Evolutionary conservation across 2,329 filamentous ascomycete genomes (phyloP).

Genomic region (Xylaria sp.): DNA sequence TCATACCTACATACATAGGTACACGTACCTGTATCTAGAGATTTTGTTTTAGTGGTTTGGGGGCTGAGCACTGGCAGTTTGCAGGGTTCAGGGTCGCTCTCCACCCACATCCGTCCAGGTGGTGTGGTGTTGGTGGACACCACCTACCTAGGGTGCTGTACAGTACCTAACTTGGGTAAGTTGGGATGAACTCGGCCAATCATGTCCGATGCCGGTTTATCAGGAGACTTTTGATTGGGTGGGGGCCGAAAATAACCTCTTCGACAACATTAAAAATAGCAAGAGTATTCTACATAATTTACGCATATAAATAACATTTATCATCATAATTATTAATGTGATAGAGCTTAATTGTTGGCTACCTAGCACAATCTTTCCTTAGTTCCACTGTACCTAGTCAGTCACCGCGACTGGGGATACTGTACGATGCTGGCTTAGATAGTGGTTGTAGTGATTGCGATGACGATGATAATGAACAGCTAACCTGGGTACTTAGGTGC

Average conservation of each 20-base stretch:
- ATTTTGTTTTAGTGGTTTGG: slow-evolving; percentile 8
- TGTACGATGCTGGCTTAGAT: slow-evolving; percentile 10
- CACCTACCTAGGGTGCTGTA: not conserved
- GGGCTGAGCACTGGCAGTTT: slow-evolving; percentile 15
- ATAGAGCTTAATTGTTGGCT: not conserved
- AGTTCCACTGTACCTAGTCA: not conserved
- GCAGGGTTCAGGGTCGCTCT: slow-evolving; percentile 1
- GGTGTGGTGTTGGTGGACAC: not conserved
- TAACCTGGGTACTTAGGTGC: too few species aligned
- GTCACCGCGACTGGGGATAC: not conserved
- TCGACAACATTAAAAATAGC: slow-evolving; percentile 21
- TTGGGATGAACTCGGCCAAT: slow-evolving; percentile 19
- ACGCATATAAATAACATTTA: too few species aligned
- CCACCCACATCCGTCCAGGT: not conserved
- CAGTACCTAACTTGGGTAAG: not conserved
- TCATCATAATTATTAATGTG: too few species aligned
- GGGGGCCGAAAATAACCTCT: slow-evolving; percentile 7
- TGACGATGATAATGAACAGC: slow-evolving; percentile 1
- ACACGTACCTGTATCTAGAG: not conserved
- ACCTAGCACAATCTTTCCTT: slow-evolving; percentile 9
- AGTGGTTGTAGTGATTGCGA: not conserved
- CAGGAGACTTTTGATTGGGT: slow-evolving; percentile 25
- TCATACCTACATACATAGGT: not conserved
- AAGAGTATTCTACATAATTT: not conserved
- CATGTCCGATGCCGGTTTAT: not conserved